Conservation (phyloP, 805 yeast genomes). For the Blastobotrys muscicola region DNA sequence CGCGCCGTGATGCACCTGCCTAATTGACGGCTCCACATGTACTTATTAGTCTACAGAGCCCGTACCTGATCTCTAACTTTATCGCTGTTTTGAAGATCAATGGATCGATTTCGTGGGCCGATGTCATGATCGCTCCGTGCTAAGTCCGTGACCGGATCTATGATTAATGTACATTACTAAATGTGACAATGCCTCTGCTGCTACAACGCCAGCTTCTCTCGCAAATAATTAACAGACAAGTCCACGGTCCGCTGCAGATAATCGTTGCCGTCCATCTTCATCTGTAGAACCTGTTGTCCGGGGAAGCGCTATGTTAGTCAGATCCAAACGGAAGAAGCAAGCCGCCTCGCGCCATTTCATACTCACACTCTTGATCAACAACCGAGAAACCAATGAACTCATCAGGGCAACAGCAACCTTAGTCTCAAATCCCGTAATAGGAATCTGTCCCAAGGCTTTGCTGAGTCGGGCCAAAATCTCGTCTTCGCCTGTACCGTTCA, state of each 20-base stretch:
- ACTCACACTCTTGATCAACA: too few species aligned
- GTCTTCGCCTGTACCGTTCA: constrained; percentile 2
- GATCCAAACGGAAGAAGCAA: constrained; percentile 7
- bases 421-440: constrained; percentile 7
- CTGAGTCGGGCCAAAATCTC: constrained; percentile 3
- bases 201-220: background rate
- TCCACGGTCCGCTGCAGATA: constrained; percentile 11
- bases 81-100: too few species aligned
- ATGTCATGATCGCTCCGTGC: too few species aligned
- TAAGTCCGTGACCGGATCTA: too few species aligned
- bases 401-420: constrained; percentile 22
- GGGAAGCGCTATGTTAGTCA: constrained; percentile 8
- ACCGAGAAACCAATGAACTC: constrained; percentile 15
- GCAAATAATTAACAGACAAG: constrained; percentile 14
- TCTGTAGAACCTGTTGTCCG: constrained; percentile 10
- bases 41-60: background rate
- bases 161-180: too few species aligned
- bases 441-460: constrained; percentile 7
- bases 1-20: too few species aligned
- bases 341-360: too few species aligned
- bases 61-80: too few species aligned
- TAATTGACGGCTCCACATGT: background rate
- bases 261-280: constrained; percentile 13
- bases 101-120: too few species aligned
- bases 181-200: too few species aligned